phyloP scores from a whole-genome alignment of 2,329 filamentous ascomycete genomes.

The Fusarium caatingaense region DNA sequence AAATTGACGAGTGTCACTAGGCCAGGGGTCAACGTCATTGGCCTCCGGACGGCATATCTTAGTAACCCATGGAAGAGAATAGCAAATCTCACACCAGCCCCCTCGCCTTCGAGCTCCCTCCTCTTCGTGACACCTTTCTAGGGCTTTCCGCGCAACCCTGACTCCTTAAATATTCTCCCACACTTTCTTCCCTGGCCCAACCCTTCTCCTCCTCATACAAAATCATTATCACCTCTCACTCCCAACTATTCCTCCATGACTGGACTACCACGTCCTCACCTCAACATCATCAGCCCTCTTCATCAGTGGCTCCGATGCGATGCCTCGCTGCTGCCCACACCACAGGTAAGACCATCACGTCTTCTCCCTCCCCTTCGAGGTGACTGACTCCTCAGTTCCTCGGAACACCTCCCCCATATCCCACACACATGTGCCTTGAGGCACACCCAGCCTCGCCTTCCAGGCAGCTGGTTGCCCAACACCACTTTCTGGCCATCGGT shows the following conservation, averaged over 20 bases:
- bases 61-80: not conserved
- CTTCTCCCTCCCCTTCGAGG: not conserved
- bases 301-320: not conserved
- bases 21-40: not conserved
- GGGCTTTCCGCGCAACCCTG: not conserved
- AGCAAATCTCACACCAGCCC: not conserved
- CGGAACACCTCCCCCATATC: not conserved
- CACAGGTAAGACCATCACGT: not conserved
- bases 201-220: not conserved
- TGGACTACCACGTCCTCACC: not conserved
- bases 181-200: too few species aligned
- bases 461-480: not conserved
- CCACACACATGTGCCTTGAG: not conserved
- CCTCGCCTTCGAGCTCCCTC: not conserved
- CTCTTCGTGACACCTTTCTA: not conserved
- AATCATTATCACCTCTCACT: not conserved
- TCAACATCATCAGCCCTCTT: not conserved
- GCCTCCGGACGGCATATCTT: not conserved
- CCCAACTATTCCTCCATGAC: not conserved
- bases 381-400: not conserved
- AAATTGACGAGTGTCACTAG: not conserved
- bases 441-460: too few species aligned
- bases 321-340: slow-evolving; percentile 1
- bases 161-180: not conserved
- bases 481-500: not conserved